Conservation (phyloP, 345 rosid species). For the Salix viminalis region DNA sequence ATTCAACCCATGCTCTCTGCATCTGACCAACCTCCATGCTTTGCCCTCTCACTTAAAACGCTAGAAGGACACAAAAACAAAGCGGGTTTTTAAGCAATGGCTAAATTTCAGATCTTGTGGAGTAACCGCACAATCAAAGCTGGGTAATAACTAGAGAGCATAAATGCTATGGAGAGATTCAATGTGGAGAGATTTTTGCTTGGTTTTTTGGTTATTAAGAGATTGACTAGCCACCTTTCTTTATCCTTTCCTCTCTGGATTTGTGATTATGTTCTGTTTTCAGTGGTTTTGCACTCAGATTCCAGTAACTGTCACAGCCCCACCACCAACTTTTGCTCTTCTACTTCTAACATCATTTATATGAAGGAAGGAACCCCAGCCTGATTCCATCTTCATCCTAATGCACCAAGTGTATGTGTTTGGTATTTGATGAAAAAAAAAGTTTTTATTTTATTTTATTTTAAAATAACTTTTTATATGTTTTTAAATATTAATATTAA, state of each 20-base stretch:
- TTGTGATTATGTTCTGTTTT: constrained; percentile 11
- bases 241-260: constrained; percentile 17
- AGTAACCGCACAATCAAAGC: constrained; percentile 15
- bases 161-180: constrained; percentile 23
- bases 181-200: constrained; percentile 2
- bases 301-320: no score
- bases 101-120: constrained; percentile 27
- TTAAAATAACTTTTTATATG: no score
- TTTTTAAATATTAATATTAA: no score
- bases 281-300: neutral
- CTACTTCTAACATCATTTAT: neutral
- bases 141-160: neutral
- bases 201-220: neutral
- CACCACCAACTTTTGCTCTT: neutral
- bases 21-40: constrained; percentile 74
- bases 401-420: no score
- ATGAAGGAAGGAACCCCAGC: no score
- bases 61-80: neutral
- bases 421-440: no score
- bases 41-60: neutral
- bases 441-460: no score
- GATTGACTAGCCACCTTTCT: neutral
- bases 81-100: neutral
- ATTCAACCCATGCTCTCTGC: constrained; percentile 72
- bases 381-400: no score